These are phyloP conservation scores for Neostapfia colusana DNA, from an alignment of 176 grass and related monocot species.

Conservation along the genomic window DNA sequence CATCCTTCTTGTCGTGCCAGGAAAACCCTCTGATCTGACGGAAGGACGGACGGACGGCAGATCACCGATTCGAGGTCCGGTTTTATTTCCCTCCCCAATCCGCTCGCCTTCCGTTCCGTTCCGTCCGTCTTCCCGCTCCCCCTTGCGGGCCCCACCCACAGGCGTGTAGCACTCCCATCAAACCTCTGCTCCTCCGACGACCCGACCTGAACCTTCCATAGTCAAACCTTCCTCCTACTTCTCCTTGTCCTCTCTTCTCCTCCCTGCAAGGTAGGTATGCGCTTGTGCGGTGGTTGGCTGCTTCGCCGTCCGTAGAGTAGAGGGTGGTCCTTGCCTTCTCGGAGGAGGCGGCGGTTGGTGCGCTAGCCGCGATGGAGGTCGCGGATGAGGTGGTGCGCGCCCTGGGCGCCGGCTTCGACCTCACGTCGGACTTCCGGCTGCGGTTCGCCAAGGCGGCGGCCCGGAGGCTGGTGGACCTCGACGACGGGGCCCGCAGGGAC, in stretches of 20 bases:
- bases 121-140: neutral
- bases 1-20: no score
- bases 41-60: no score
- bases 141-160: conserved; percentile 8
- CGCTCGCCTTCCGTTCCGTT: neutral
- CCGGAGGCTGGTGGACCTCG: conserved; percentile 70
- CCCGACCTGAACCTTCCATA: conserved; percentile 18
- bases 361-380: conserved; percentile 31
- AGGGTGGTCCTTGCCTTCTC: neutral
- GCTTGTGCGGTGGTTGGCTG: neutral
- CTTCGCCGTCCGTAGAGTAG: neutral
- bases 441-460: conserved; percentile 69
- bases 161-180: conserved; percentile 22
- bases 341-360: neutral
- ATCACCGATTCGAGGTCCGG: neutral
- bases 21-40: no score
- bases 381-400: conserved; percentile 55
- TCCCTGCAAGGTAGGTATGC: conserved; percentile 9
- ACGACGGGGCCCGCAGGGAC: conserved; percentile 56
- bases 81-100: neutral
- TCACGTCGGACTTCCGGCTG: conserved; percentile 86
- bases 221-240: conserved; percentile 46
- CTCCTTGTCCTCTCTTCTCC: neutral
- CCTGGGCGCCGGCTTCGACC: conserved; percentile 83
- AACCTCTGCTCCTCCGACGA: neutral